phyloP scores from a whole-genome alignment of 1,284 basidiomycete genomes.

The Peniophora sp. region DNA sequence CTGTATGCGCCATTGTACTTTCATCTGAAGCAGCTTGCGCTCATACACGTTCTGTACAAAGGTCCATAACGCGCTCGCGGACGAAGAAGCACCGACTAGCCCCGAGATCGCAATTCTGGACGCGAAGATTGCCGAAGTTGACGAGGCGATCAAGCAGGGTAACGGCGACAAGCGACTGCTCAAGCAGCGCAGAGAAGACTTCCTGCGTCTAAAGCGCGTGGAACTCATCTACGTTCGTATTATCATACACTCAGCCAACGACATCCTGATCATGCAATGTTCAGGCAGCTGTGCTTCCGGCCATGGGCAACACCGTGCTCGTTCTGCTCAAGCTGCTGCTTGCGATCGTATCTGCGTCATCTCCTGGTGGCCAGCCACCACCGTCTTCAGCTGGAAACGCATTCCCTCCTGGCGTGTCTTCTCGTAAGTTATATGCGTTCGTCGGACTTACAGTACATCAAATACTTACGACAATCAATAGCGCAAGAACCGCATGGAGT shows the following conservation, averaged over 20 bases:
- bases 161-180: slow-evolving; percentile 45
- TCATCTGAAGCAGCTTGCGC: too few relatives aligned
- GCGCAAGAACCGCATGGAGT: slow-evolving; percentile 57
- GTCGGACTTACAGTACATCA: slow-evolving; percentile 3
- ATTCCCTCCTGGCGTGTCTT: slow-evolving; percentile 63
- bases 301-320: slow-evolving; percentile 80
- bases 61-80: slow-evolving; percentile 40
- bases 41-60: slow-evolving; percentile 15
- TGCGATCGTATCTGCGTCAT: slow-evolving; percentile 80
- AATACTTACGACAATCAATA: slow-evolving; percentile 14
- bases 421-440: slow-evolving; percentile 46
- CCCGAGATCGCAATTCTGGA: slow-evolving; percentile 66
- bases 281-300: slow-evolving; percentile 73
- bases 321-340: slow-evolving; percentile 84
- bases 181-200: slow-evolving; percentile 65
- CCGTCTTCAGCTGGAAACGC: slow-evolving; percentile 54
- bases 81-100: slow-evolving; percentile 40
- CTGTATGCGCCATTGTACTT: not conserved
- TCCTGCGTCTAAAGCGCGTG: slow-evolving; percentile 79
- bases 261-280: slow-evolving; percentile 1
- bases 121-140: slow-evolving; percentile 62
- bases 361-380: slow-evolving; percentile 40
- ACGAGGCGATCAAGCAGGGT: slow-evolving; percentile 34
- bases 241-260: slow-evolving; percentile 1
- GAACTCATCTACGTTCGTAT: slow-evolving; percentile 83